Evolutionary conservation across 1,284 basidiomycete species (phyloP).

Genomic region (Trichosporon asahii): DNA sequence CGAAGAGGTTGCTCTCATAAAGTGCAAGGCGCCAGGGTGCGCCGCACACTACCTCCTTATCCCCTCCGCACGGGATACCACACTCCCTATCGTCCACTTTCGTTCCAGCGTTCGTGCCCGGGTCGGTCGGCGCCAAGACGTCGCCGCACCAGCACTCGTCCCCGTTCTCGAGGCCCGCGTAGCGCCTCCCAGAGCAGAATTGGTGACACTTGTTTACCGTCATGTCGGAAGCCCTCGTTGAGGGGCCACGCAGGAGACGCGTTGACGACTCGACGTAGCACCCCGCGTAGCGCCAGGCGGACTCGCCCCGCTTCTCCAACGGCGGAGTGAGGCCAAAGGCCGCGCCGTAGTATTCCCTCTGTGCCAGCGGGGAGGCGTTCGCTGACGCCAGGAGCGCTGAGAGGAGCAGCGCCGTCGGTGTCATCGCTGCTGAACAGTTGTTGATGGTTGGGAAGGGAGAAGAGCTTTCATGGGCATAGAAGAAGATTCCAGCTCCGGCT

Average conservation of each 20-base stretch:
- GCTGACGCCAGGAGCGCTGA: background rate
- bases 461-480: background rate
- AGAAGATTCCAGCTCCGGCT: background rate
- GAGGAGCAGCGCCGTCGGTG: background rate
- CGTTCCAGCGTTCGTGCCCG: slow-evolving; percentile 26
- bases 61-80: slow-evolving; percentile 39
- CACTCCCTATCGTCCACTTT: slow-evolving; percentile 30
- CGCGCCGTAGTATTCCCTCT: slow-evolving; percentile 35
- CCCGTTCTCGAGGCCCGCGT: slow-evolving; percentile 47
- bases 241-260: slow-evolving; percentile 42
- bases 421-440: background rate
- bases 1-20: slow-evolving; percentile 34
- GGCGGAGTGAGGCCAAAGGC: slow-evolving; percentile 38
- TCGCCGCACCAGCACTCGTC: slow-evolving; percentile 50
- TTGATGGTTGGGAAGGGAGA: background rate
- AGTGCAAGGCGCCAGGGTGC: slow-evolving; percentile 41
- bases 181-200: slow-evolving; percentile 41
- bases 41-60: slow-evolving; percentile 37
- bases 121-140: slow-evolving; percentile 15
- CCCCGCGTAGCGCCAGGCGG: slow-evolving; percentile 45
- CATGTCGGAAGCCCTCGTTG: slow-evolving; percentile 33
- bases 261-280: slow-evolving; percentile 46
- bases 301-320: slow-evolving; percentile 23
- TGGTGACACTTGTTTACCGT: slow-evolving; percentile 40
- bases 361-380: too few species aligned